Base-by-base conservation (phyloP, 805 yeast species). In the Ogataea henricii region DNA sequence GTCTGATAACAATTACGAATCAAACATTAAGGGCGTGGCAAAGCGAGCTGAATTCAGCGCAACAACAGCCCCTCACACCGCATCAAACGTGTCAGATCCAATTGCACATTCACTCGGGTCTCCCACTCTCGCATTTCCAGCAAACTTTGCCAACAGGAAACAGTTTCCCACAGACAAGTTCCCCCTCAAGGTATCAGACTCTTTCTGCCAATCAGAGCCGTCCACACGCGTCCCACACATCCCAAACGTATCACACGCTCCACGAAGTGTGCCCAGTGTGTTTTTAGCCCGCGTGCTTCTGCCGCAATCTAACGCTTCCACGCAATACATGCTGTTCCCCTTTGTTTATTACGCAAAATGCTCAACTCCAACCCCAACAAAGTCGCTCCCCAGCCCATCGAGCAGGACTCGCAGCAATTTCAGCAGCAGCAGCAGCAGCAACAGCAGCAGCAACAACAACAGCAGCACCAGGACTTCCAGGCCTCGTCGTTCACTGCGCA, bases 371-470 rank as follows among this genome's bases (percentile, higher is more conserved):
- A 51, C 43, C 38, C 35, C 46, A 50, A 50, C 48, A 50, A 50
- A 22, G 47, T 44, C 25, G 47, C 54, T 14, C 54, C 54, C 29
- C 54, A 50, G 45, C 48, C 54, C 29, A 50, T 50, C 27, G 49
- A 51, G 39, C 50, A 51, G 50, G 40, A 45, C 37, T 49, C 44
- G 54, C 51, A 52, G n/a, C n/a, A n/a, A n/a, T n/a, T n/a, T 13
- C 48, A 30, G 41, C 48, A 40, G 36, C 55, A 49, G 25, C 51
- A 44, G 17, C 55, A 51, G 48, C 48, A 48, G 33, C 37, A 50
- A 12, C 43, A 37, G 2, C 38, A 21, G 30, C 35, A 22, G 13
- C 29, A 6, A 10, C 23, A 10, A 10, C 32, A 25, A 3, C 21
- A 17, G 5, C 16, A 41, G 22, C 46, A 42, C 20, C 54, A 42